Evolutionary conservation across 768 basidiomycete genomes (phyloP).

Genomic region (Sarcomyxa edulis): DNA sequence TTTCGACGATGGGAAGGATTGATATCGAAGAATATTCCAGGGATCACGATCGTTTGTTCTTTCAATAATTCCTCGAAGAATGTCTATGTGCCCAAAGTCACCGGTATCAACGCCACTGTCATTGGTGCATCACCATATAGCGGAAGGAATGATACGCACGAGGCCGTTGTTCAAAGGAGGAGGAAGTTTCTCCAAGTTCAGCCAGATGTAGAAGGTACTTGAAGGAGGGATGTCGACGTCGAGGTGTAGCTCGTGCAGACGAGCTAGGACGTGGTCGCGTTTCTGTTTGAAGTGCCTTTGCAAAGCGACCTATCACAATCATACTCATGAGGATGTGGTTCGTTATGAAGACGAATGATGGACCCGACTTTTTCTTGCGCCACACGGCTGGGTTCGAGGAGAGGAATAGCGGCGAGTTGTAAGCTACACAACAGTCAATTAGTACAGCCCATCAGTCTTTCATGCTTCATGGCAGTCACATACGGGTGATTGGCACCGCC

Average conservation of each 20-base stretch:
- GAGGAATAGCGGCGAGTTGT: slow-evolving; percentile 83
- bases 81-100: slow-evolving; percentile 37
- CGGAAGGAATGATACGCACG: slow-evolving; percentile 27
- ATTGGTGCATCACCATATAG: too few relatives aligned
- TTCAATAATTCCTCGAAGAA: slow-evolving; percentile 95
- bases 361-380: slow-evolving; percentile 56
- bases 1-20: slow-evolving; percentile 81
- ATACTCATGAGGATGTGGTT: neutral
- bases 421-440: slow-evolving; percentile 37
- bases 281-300: slow-evolving; percentile 90
- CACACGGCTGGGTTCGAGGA: slow-evolving; percentile 71
- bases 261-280: slow-evolving; percentile 81
- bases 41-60: slow-evolving; percentile 86
- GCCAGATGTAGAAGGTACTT: slow-evolving; percentile 94
- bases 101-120: neutral
- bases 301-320: slow-evolving; percentile 55
- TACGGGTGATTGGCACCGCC: slow-evolving; percentile 94
- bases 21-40: slow-evolving; percentile 88
- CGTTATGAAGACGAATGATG: neutral
- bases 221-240: slow-evolving; percentile 72
- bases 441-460: neutral
- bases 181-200: slow-evolving; percentile 76
- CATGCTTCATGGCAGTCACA: slow-evolving; percentile 18
- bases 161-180: slow-evolving; percentile 84
- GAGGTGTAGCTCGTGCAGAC: slow-evolving; percentile 75